Base-by-base conservation (phyloP, 1,284 basidiomycete species). In the Trichosporon coremiiforme region DNA sequence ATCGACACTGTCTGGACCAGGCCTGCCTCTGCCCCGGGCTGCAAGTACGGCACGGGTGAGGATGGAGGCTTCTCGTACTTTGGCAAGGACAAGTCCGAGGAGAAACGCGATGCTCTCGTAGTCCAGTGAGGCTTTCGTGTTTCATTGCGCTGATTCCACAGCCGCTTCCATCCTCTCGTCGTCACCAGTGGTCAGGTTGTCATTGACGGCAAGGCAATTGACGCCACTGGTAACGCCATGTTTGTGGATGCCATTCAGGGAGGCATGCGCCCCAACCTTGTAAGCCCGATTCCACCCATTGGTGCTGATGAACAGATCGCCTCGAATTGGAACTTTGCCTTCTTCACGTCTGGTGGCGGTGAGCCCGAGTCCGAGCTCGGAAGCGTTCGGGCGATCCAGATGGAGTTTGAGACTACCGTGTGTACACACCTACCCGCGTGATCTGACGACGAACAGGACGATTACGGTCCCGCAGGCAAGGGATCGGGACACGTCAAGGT, bases 221-320 rank as follows among this genome's bases (percentile, higher is more conserved):
- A 88, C 50, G 86, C 90, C 55, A 86, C 88, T 45, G 95, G 93
- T 55, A 86, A 89, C n/a, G 95, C 93, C 47, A 93, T 95, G 90
- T 91, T 98, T 80, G 88, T 97, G 25, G 93, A 97, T 83, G 96
- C 97, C 33, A 96, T 99, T 82, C 97, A 99, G 83, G 96, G 95
- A 78, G 73, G 73, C 47, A 98, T 99, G 94, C 89, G 95, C 10
- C 94, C 95, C 67, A 94, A 99, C 84, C 88, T 95, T 68, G 89
- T 84, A 36, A 71, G 82, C 75, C 50, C 47, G 15, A 41, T 41
- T 15, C 41, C 20, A 31, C 64, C 50, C 33, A 25, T 4, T 17
- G 57, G 13, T 9, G 62, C 65, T 67, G 25, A 68, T 20, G n/a
- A 29, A 4, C 66, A 83, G 83, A 74, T 98, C 73, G 97, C 97